Base-by-base conservation (phyloP, 352 stramenopile genomes). In the Phytophthora megakarya region DNA sequence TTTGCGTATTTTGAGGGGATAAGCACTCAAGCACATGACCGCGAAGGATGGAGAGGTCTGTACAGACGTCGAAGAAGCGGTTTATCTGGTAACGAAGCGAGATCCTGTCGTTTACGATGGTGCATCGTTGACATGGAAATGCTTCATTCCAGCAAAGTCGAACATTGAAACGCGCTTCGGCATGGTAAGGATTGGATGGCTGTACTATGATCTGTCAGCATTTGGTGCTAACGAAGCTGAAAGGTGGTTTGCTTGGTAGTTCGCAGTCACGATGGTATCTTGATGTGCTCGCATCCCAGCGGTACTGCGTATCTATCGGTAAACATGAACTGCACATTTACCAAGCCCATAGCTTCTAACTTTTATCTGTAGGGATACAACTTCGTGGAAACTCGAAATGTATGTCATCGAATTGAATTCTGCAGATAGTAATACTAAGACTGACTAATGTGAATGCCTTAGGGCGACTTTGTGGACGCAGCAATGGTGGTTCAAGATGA, bases 81-180 rank as follows among this genome's bases (percentile, higher is more conserved):
- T 90, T 9, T 61, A 65, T 16, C 54, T 85, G 13, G 47, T 92
- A 5, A 74, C 67, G 2, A 78, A 64, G 15, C 72, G 81, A 11
- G 72, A 88, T 47, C 49, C 76, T 44, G 79, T 90, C 18, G 76
- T 80, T 40, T 89, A 76, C 35, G 81, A 92, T 50, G 60, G 55
- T 1, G 58, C 56, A 13, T 51, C 67, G 11, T 59, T 65, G 32
- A 51, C 56, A 7, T 92, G 79, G 84, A 72, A 67, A 16, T 75
- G 70, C 19, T 73, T 52, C 0, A 72, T 92, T 19, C 70, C 77
- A 5, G 32, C 61, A 19, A 78, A 78, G 49, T 52, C 77, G 0
- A 23, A 42, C 10, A 80, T 92, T 45, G 63, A 62, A 26, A 90
- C 81, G 18, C 30, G 23, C 2, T 87, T 90, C 59, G 83, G 79